These are phyloP conservation scores for Hawksworthiomyces lignivorus DNA, from an alignment of 2,329 filamentous ascomycete species.

Conservation along the genomic window DNA sequence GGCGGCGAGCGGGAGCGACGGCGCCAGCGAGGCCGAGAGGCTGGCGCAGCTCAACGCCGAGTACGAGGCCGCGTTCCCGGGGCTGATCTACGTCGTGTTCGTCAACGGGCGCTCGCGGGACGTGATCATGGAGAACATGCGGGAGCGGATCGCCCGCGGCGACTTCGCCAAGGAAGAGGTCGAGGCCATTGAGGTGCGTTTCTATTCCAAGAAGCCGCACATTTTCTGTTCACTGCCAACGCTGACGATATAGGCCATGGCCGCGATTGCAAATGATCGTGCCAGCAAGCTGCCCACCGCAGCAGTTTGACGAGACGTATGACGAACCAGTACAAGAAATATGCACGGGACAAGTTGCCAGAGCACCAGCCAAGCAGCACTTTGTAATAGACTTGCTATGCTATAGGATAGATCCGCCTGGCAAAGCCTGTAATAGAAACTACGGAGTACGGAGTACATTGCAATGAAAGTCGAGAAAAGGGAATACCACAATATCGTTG, in stretches of 20 bases:
- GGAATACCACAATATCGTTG: too few relatives aligned
- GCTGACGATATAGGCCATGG: conserved; percentile 63
- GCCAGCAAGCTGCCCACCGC: conserved; percentile 49
- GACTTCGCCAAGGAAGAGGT: conserved; percentile 60
- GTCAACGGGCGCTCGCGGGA: conserved; percentile 72
- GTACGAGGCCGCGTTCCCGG: conserved; percentile 76
- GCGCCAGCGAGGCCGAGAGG: conserved; percentile 47
- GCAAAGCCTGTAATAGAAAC: too few relatives aligned
- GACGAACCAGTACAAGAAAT: too few relatives aligned
- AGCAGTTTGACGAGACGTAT: too few relatives aligned
- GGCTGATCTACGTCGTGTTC: conserved; percentile 83
- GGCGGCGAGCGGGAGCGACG: too few relatives aligned
- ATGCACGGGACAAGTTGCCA: too few relatives aligned
- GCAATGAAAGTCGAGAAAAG: too few relatives aligned
- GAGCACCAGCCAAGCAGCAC: too few relatives aligned
- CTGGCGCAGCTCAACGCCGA: conserved; percentile 61
- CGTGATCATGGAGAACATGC: conserved; percentile 78
- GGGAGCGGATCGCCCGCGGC: conserved; percentile 58
- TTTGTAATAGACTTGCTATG: too few relatives aligned
- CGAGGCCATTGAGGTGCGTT: conserved; percentile 62
- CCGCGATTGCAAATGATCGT: conserved; percentile 78
- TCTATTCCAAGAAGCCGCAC: too few relatives aligned
- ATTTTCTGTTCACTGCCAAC: conserved; percentile 16
- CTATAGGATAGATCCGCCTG: too few relatives aligned
- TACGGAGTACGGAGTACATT: too few relatives aligned